Percentiles rank a stretch among this genome's conserved stretches.
These are phyloP conservation scores for Beauveria brongniartii DNA, from an alignment of 2,329 filamentous ascomycete species.

Conservation along the genomic window DNA sequence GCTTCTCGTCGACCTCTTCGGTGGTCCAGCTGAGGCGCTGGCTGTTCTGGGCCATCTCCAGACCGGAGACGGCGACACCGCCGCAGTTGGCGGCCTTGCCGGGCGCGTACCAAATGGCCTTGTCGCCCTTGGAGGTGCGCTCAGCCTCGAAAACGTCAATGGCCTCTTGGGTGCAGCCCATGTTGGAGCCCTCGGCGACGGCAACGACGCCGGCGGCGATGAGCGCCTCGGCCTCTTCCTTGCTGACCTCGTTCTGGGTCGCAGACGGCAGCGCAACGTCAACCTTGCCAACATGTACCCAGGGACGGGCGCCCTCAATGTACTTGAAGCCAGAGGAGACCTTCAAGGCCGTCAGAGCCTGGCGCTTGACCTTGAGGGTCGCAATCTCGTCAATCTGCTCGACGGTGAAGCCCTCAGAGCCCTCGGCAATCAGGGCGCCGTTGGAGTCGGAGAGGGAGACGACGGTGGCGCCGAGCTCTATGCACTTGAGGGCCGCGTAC, in stretches of 20 bases:
- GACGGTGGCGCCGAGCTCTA: slow-evolving; percentile 89
- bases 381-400: slow-evolving; percentile 76
- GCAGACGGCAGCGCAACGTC: slow-evolving; percentile 89
- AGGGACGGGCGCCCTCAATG: slow-evolving; percentile 79
- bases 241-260: slow-evolving; percentile 95
- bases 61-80: slow-evolving; percentile 91
- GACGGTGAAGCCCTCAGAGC: slow-evolving; percentile 63
- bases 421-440: slow-evolving; percentile 70
- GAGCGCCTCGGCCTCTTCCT: slow-evolving; percentile 79
- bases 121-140: slow-evolving; percentile 58
- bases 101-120: slow-evolving; percentile 88
- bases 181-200: slow-evolving; percentile 96
- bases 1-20: slow-evolving; percentile 84
- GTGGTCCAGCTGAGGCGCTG: slow-evolving; percentile 74
- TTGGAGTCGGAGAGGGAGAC: slow-evolving; percentile 90
- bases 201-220: slow-evolving; percentile 70
- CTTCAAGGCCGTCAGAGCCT: slow-evolving; percentile 68
- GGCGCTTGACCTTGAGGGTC: slow-evolving; percentile 76
- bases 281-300: slow-evolving; percentile 81
- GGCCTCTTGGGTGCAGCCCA: slow-evolving; percentile 94
- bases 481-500: slow-evolving; percentile 91
- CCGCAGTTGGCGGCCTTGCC: slow-evolving; percentile 97
- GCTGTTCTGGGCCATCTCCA: slow-evolving; percentile 99
- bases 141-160: slow-evolving; percentile 86
- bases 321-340: slow-evolving; percentile 66